Conservation (phyloP, 106 monocot species). For the Hemerocallis citrina region DNA sequence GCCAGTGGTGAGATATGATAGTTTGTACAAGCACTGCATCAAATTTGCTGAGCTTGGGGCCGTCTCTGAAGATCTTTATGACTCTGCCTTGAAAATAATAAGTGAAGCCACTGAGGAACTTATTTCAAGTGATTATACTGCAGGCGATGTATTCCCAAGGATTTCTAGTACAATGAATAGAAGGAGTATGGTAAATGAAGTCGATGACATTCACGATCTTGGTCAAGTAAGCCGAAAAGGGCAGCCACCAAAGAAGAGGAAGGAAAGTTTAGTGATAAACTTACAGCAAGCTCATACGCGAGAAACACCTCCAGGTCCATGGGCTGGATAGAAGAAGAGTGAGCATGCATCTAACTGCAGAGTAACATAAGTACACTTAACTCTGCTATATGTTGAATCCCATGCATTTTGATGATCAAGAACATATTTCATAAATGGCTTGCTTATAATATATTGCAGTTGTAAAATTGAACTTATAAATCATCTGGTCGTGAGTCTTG, state of each 20-base stretch:
- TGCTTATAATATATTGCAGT: no score
- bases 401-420: no score
- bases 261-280: slow-evolving; percentile 18
- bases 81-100: slow-evolving; percentile 28
- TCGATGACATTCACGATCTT: slow-evolving; percentile 21
- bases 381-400: no score
- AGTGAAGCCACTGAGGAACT: slow-evolving; percentile 28
- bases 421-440: no score
- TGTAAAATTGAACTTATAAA: no score
- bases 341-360: slow-evolving; percentile 7
- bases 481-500: no score
- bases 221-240: slow-evolving; percentile 26
- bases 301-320: slow-evolving; percentile 37
- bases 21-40: slow-evolving; percentile 28
- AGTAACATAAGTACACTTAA: not conserved
- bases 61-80: slow-evolving; percentile 25
- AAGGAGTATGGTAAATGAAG: slow-evolving; percentile 14
- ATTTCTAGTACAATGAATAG: slow-evolving; percentile 7
- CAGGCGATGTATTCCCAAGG: slow-evolving; percentile 17
- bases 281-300: slow-evolving; percentile 39
- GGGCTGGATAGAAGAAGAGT: slow-evolving; percentile 28
- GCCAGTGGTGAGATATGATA: slow-evolving; percentile 27
- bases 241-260: slow-evolving; percentile 30
- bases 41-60: slow-evolving; percentile 32
- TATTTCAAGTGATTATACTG: slow-evolving; percentile 19